Evolutionary conservation across 2,329 filamentous ascomycete species (phyloP).

Genomic region (Fusarium burgessii): DNA sequence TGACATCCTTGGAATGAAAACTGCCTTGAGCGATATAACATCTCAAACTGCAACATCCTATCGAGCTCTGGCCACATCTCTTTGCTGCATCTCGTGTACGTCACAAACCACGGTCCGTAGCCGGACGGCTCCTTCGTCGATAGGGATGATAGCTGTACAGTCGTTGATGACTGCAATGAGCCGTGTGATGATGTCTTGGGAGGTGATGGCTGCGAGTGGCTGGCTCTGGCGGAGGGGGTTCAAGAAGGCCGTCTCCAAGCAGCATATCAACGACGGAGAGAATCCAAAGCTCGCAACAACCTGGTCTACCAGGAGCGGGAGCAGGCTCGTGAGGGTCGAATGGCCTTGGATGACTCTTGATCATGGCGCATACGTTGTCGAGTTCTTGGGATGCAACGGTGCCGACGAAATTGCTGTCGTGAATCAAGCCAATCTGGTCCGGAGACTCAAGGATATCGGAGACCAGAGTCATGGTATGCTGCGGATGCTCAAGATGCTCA

Average conservation of each 20-base stretch:
- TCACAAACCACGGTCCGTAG: slow-evolving; percentile 1
- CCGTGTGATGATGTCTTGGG: slow-evolving; percentile 41
- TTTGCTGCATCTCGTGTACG: not conserved
- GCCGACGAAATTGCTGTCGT: slow-evolving; percentile 34
- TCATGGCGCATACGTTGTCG: slow-evolving; percentile 28
- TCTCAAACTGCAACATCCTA: not conserved
- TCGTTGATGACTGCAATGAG: slow-evolving; percentile 37
- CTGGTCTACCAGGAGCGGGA: not conserved
- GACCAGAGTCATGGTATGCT: slow-evolving; percentile 12
- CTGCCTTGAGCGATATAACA: not conserved
- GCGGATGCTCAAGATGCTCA: not conserved
- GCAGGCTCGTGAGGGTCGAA: not conserved
- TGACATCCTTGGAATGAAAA: not conserved
- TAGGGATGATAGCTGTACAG: slow-evolving; percentile 41
- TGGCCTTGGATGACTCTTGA: slow-evolving; percentile 13
- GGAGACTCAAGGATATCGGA: slow-evolving; percentile 13
- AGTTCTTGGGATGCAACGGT: slow-evolving; percentile 36
- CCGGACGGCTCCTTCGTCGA: slow-evolving; percentile 25
- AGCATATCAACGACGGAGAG: slow-evolving; percentile 14
- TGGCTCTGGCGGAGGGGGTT: slow-evolving; percentile 18
- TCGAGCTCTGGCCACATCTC: not conserved
- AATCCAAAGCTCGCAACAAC: slow-evolving; percentile 28
- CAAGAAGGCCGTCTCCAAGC: slow-evolving; percentile 27
- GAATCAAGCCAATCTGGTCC: slow-evolving; percentile 19
- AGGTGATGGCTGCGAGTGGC: slow-evolving; percentile 9